These are phyloP conservation scores for Nigrograna mackinnonii DNA, from an alignment of 2,329 filamentous ascomycete genomes.

Conservation along the genomic window DNA sequence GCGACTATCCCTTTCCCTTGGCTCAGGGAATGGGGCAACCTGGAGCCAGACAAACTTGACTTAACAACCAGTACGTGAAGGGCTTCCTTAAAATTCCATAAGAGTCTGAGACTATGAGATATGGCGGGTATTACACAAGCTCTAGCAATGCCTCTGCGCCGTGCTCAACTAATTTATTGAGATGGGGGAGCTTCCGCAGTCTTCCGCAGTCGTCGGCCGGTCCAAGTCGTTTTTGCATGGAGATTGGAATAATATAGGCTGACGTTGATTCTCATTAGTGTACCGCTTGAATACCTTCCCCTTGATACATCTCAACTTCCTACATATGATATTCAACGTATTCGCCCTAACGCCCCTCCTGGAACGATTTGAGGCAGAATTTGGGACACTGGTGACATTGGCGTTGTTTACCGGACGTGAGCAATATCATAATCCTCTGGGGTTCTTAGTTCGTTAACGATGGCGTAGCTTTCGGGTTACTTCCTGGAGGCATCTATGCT, in stretches of 20 bases:
- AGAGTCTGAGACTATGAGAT: too few species aligned
- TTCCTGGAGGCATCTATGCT: slow-evolving; percentile 82
- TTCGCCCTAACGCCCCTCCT: slow-evolving; percentile 83
- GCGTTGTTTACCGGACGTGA: slow-evolving; percentile 88
- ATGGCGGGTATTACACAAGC: too few species aligned
- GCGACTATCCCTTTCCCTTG: slow-evolving; percentile 70
- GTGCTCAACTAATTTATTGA: too few species aligned
- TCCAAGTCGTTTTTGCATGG: too few species aligned
- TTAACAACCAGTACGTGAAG: slow-evolving; percentile 69
- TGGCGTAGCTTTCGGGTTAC: slow-evolving; percentile 47
- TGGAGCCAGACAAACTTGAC: slow-evolving; percentile 77
- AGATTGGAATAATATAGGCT: too few species aligned
- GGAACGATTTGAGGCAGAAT: slow-evolving; percentile 90
- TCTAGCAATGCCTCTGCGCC: too few species aligned
- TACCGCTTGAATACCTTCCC: slow-evolving; percentile 93
- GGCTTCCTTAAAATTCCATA: slow-evolving; percentile 4
- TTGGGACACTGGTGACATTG: slow-evolving; percentile 87
- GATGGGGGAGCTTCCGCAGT: too few species aligned
- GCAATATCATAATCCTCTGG: slow-evolving; percentile 43
- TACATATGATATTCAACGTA: slow-evolving; percentile 81
- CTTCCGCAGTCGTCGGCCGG: too few species aligned
- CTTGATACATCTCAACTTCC: slow-evolving; percentile 77
- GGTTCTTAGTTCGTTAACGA: too few species aligned
- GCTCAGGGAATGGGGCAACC: slow-evolving; percentile 76
- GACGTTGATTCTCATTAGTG: slow-evolving; percentile 57